Evolutionary conservation across 2,329 filamentous ascomycete species (phyloP), one percentile per base, ranked within the genome.

Genomic region (Zymoseptoria brevis): DNA sequence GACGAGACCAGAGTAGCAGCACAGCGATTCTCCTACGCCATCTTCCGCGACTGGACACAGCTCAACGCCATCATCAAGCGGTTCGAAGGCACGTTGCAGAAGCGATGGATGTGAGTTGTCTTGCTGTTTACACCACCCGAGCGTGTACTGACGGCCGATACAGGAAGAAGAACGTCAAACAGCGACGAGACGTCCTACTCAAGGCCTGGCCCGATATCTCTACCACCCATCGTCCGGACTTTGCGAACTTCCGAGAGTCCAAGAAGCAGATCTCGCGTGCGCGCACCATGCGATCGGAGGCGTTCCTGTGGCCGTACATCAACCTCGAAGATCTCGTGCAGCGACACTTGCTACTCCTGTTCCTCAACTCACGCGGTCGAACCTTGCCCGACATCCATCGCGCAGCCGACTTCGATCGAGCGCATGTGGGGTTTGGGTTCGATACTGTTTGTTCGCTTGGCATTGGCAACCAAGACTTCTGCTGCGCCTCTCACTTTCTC

Each of bases 321-420:
- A 86, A 86, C 62, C 73, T 81, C 49, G 80, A 86, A 57, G 83
- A 86, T 63, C 71, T 86, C 0, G 55, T 65, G 0, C 72, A 77
- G 21, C 67, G 75, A 0, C 79, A 76, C 53, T 60, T 70, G 0
- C 64, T 86, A 8, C 73, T 76, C 0, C 68, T 86, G 6, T 71
- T 86, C 19, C 67, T 87, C 9, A 81, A 83, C 57, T 69, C 81
- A 0, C 75, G 83, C 6, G 81, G 75, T 4, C 75, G 79, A 0
- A 65, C 82, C 57, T 60, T 66, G 0, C 82, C 82, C 0, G 67
- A 72, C 7, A 61, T 67, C 0, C 86, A 86, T 62, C 78, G 79
- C 0, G 71, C 66, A 0, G 73, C 75, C 0, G 82, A 85, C 62
- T 61, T 67, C 9, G 72, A 73, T 3, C 65, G 69, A 6, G 72